phyloP scores from a whole-genome alignment of 208 protist genomes.

The Acanthamoeba sp. region DNA sequence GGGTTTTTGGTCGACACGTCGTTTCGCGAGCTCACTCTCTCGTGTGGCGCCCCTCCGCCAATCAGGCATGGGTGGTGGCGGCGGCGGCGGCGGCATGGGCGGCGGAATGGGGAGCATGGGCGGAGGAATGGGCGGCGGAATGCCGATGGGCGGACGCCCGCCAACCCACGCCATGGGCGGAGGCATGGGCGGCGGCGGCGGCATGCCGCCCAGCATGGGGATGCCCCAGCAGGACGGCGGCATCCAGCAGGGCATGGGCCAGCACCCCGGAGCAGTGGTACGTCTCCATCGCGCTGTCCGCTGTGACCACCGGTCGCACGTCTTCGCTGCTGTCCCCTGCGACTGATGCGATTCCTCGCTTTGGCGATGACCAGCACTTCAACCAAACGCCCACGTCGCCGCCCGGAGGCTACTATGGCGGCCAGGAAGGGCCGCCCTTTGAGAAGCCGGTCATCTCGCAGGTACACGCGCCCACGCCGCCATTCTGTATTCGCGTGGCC shows the following conservation, averaged over 20 bases:
- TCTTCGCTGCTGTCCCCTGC: not conserved
- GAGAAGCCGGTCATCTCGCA: conserved; percentile 31
- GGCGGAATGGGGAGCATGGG: not conserved
- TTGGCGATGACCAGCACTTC: conserved; percentile 22
- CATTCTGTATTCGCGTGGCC: too few species aligned
- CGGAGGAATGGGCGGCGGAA: not conserved
- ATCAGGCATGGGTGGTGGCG: not conserved
- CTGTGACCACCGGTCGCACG: not conserved
- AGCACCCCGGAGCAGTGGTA: not conserved
- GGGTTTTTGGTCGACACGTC: too few species aligned
- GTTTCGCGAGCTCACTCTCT: too few species aligned
- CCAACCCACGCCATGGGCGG: not conserved
- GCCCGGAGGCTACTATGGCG: not conserved
- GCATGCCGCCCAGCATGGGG: not conserved
- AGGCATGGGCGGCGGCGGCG: not conserved
- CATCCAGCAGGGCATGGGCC: conserved; percentile 2
- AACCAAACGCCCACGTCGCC: conserved; percentile 15
- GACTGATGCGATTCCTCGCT: too few species aligned
- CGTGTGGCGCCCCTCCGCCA: not conserved
- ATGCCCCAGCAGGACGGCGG: not conserved
- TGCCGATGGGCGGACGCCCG: not conserved
- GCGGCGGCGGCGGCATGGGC: conserved; percentile 14
- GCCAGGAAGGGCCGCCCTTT: not conserved
- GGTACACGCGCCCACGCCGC: too few species aligned
- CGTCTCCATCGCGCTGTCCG: not conserved